These are phyloP conservation scores for Yamadazyma trypodendri DNA, from an alignment of 1,139 yeast species.

Conservation along the genomic window DNA sequence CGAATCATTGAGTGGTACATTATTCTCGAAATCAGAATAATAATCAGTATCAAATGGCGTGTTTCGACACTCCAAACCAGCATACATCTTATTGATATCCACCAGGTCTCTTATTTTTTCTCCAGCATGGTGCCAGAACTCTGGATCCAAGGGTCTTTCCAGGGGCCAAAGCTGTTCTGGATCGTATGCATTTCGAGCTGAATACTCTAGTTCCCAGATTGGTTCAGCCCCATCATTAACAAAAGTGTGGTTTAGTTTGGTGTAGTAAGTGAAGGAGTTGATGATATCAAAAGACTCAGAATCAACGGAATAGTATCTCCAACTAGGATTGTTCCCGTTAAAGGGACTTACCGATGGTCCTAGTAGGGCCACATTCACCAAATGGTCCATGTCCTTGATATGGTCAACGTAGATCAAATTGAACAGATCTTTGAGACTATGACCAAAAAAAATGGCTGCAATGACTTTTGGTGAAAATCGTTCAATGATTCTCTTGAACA, in stretches of 20 bases:
- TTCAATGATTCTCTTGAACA: conserved; percentile 26
- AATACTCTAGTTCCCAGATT: conserved; percentile 28
- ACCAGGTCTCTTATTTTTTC: conserved; percentile 16
- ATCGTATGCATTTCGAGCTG: conserved; percentile 29
- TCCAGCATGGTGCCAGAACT: conserved; percentile 26
- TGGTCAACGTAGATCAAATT: conserved; percentile 24
- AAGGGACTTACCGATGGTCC: conserved; percentile 33
- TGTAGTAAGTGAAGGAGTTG: conserved; percentile 30
- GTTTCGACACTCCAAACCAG: conserved; percentile 13
- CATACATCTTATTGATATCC: conserved; percentile 16
- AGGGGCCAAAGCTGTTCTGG: conserved; percentile 27
- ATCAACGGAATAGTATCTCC: conserved; percentile 35
- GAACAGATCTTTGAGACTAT: conserved; percentile 26
- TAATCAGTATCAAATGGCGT: conserved; percentile 16
- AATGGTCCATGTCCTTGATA: conserved; percentile 19
- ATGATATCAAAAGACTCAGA: conserved; percentile 27
- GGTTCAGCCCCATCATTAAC: conserved; percentile 31
- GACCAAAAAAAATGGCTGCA: conserved; percentile 33
- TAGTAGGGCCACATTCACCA: conserved; percentile 28
- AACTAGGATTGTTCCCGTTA: conserved; percentile 29
- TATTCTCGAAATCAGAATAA: conserved; percentile 2
- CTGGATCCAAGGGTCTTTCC: conserved; percentile 24
- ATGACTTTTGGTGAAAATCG: conserved; percentile 34
- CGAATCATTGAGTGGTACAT: conserved; percentile 5
- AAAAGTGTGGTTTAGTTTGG: conserved; percentile 27